phyloP scores from a whole-genome alignment of 2,329 filamentous ascomycete species.

The Fusarium sp. region DNA sequence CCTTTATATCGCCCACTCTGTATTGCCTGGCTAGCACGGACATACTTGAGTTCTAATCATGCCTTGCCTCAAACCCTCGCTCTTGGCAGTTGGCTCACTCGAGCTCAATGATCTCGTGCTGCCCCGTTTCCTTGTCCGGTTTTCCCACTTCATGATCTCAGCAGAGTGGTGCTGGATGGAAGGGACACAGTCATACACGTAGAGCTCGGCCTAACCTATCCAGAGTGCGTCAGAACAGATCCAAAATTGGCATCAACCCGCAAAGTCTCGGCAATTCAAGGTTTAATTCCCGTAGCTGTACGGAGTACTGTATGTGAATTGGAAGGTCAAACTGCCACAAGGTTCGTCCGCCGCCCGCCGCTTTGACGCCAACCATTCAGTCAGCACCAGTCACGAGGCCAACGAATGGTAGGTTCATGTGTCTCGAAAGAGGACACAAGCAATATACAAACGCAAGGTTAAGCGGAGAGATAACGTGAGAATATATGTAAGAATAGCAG shows the following conservation, averaged over 20 bases:
- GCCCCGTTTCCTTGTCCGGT: neutral
- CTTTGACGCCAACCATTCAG: conserved; percentile 20
- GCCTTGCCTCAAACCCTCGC: neutral
- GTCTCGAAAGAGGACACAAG: conserved; percentile 5
- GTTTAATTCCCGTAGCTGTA: conserved; percentile 31
- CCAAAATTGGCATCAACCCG: conserved; percentile 4
- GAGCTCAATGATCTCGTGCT: neutral
- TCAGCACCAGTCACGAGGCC: conserved; percentile 25
- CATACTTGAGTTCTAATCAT: neutral
- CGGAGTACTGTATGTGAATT: neutral
- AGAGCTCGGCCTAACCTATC: neutral
- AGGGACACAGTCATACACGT: neutral
- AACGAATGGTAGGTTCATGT: conserved; percentile 11
- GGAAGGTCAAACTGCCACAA: conserved; percentile 17
- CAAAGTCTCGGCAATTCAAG: conserved; percentile 30
- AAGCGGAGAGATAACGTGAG: neutral
- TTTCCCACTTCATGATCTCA: neutral
- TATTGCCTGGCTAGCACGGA: neutral
- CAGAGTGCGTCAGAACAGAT: conserved; percentile 4
- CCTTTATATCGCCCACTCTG: neutral
- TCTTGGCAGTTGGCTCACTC: neutral
- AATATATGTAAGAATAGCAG: neutral
- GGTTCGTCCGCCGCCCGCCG: conserved; percentile 30
- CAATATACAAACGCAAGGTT: neutral
- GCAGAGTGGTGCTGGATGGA: neutral